These are phyloP conservation scores for Arachis stenosperma DNA, from an alignment of 306 rosid species.

Conservation along the genomic window DNA sequence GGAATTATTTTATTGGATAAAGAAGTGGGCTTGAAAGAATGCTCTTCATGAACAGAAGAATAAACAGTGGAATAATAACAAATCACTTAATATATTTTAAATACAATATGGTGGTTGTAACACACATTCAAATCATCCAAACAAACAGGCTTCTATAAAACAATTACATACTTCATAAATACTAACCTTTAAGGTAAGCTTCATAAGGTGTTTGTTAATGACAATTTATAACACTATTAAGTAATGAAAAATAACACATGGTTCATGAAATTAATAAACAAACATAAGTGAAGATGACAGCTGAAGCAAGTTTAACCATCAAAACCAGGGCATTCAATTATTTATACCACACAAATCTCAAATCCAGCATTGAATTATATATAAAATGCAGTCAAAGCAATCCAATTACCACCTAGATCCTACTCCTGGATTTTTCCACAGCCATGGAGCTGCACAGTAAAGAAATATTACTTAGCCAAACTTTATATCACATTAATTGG, in stretches of 20 bases:
- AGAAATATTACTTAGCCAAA: conserved; percentile 11
- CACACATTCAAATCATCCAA: conserved; percentile 44
- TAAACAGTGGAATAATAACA: not conserved
- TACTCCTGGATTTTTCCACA: conserved; percentile 51
- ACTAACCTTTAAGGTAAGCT: conserved; percentile 45
- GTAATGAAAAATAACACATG: conserved; percentile 23
- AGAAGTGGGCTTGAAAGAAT: not conserved
- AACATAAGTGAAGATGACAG: conserved; percentile 40
- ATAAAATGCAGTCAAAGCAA: conserved; percentile 35
- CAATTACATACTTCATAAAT: conserved; percentile 57
- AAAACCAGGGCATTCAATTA: conserved; percentile 41
- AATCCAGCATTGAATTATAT: conserved; percentile 22
- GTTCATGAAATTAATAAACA: conserved; percentile 34
- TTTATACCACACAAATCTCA: conserved; percentile 31
- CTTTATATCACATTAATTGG: not conserved
- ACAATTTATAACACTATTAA: conserved; percentile 40
- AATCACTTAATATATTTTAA: conserved; percentile 24
- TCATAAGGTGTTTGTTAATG: conserved; percentile 44
- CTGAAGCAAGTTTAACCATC: conserved; percentile 41
- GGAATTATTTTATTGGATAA: not conserved
- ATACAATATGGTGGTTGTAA: conserved; percentile 30
- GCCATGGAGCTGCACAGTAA: conserved; percentile 55
- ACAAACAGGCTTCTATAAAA: conserved; percentile 45
- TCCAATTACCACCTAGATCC: conserved; percentile 41
- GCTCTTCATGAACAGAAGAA: not conserved